Evolutionary conservation across 768 basidiomycete species (phyloP), one percentile per base, ranked within the genome.

Genomic region (Lyophyllum atratum): DNA sequence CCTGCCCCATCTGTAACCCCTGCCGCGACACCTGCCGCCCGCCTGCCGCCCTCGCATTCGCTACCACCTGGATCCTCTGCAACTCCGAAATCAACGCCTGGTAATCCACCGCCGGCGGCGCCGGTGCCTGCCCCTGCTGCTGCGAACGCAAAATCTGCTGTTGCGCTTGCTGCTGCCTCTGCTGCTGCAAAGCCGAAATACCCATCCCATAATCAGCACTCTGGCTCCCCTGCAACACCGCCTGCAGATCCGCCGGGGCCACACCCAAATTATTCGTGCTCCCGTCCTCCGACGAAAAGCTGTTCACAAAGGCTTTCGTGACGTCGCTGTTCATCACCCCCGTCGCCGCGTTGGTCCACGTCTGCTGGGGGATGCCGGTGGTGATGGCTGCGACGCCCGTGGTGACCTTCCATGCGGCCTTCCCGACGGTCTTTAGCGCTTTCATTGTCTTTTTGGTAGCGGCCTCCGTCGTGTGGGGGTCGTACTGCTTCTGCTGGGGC

Each of bases 141-240:
- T 55, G 45, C 46, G 26, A 34, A 4, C 47, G n/a, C 55, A 51
- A 46, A 25, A 48, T 21, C 48, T 57, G 61, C 49, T 62, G 59
- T 2, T 60, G 63, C 42, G 59, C 52, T 40, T 61, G 61, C 47
- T 65, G 56, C 26, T 54, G 55, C 33, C n/a, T n/a, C n/a, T n/a
- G n/a, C 2, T 46, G 42, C 43, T 66, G 37, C 44, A 76, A 59
- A 2, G 70, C 71, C 54, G 70, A 64, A 19, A 76, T 69, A 4
- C 74, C 68, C 0, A 50, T 66, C 28, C 65, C 64, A 58, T 76
- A 77, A 59, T 75, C 66, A 22, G 73, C 74, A 49, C 68, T 55
- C 5, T 69, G 70, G 22, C 60, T 58, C 2, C 68, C 71, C 47
- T 73, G 63, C 24, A 73, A 52, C 21, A 74, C 72, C 26, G 66